Evolutionary conservation across 139 green algal genomes (phyloP), one percentile per base, ranked within the genome.

Genomic region (Coelastrella sp.): DNA sequence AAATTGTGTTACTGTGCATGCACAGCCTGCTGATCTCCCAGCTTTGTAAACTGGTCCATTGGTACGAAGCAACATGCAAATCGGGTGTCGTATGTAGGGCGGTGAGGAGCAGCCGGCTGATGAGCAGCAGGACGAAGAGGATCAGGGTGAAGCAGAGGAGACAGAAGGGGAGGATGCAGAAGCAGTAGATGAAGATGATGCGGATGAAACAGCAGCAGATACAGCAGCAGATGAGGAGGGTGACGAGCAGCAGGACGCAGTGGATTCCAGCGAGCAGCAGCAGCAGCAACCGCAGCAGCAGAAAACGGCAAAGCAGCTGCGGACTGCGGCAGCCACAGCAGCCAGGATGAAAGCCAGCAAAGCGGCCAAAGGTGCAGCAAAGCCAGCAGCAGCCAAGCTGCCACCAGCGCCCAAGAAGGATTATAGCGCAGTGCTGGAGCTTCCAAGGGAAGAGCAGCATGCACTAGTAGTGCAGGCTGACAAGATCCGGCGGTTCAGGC

Each of bases 141-240:
- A 73, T 59, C 73, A 83, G 56, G 65, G 74, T 32, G 82, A 79
- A 23, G 32, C 54, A 54, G 66, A 77, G 10, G 16, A 85, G 32
- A 65, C 2, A 5, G 77, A 75, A 22, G 23, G 19, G 6, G 20
- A 82, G 17, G 76, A 77, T 5, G 56, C 47, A 5, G 83, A 76
- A 23, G 83, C 71, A 22, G 56, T 57, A 64, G 91, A 86, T 14
- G 88, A 68, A 5, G 88, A 81, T 4, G 78, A 82, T 4, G 87
- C 78, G 61, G 87, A 73, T 23, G 74, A 5, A 32, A 83, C 22
- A 14, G 58, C 58, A 8, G 60, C 66, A 65, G 64, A 56, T 60
- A 78, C n/a, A 17, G 74, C 23, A 75, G 8, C 73, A 66, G n/a
- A 76, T 83, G 19, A 58, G 2, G 5, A 13, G 16, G 32, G 32